These are phyloP conservation scores for Didymosphaeria variabile DNA, from an alignment of 2,329 filamentous ascomycete species.

Conservation along the genomic window DNA sequence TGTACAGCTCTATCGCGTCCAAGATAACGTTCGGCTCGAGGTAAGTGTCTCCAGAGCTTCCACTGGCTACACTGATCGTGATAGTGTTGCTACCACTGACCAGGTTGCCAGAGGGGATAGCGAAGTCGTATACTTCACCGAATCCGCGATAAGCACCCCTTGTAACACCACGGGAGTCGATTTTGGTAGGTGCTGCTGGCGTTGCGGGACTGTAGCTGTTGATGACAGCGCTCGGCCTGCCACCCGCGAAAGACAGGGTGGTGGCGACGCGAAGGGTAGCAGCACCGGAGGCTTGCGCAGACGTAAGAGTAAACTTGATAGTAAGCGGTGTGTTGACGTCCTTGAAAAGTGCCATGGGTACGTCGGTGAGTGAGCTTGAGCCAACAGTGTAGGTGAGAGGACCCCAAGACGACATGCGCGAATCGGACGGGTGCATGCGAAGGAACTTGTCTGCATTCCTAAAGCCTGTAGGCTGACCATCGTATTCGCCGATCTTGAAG, in stretches of 20 bases:
- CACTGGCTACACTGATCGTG: constrained; percentile 66
- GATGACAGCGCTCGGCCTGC: constrained; percentile 65
- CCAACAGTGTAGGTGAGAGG: constrained; percentile 70
- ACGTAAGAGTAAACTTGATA: constrained; percentile 66
- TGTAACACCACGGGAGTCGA: constrained; percentile 72
- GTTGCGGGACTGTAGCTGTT: constrained; percentile 62
- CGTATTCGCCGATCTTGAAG: constrained; percentile 72
- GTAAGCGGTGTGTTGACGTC: constrained; percentile 66
- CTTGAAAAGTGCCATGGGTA: constrained; percentile 74
- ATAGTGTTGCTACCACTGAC: constrained; percentile 70
- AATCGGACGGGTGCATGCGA: constrained; percentile 74
- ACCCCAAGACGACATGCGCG: constrained; percentile 69
- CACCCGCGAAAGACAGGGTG: constrained; percentile 69
- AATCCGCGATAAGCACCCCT: constrained; percentile 70
- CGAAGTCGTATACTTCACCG: constrained; percentile 70
- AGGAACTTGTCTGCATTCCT: constrained; percentile 72
- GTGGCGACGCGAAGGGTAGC: constrained; percentile 72
- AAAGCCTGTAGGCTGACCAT: constrained; percentile 68
- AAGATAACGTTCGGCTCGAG: constrained; percentile 64
- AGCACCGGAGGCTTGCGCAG: constrained; percentile 58
- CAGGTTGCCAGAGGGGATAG: constrained; percentile 67
- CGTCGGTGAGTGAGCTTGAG: constrained; percentile 60
- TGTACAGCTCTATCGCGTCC: constrained; percentile 47
- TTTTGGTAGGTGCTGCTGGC: constrained; percentile 66
- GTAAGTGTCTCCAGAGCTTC: constrained; percentile 64